Base-by-base conservation (phyloP, 805 yeast species). In the Ogataea zsoltii region DNA sequence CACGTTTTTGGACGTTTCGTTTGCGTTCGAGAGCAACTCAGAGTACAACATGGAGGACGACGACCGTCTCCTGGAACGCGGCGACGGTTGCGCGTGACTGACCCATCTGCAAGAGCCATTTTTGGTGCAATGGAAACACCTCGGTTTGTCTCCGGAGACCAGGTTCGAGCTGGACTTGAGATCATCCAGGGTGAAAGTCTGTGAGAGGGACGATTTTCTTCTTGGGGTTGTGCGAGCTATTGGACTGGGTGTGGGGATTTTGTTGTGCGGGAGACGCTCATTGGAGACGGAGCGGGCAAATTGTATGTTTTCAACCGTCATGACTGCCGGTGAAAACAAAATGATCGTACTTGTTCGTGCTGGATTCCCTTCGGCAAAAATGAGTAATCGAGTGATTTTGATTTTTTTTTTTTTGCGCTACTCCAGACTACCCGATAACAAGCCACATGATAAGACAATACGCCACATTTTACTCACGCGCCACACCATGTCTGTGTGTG, bases 201-300 rank as follows among this genome's bases (percentile, higher is more conserved):
- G 56, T 2, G 60, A 57, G 12, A 57, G 36, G 5, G 62, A 57
- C 1, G 62, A 58, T 28, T 56, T 53, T 44, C 63, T 49, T 38
- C 60, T 4, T 15, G 6, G 10, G 4, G 18, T 9, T 5, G 7
- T 31, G 6, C 12, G 33, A 14, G 5, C 11, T 9, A 31, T 21
- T 9, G 25, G 25, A 9, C 25, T 21, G 25, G 25, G 9, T 21
- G n/a, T n/a, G n/a, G n/a, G n/a, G n/a, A n/a, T n/a, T n/a, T n/a
- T n/a, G n/a, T n/a, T n/a, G n/a, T n/a, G n/a, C n/a, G n/a, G n/a
- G n/a, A n/a, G n/a, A n/a, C n/a, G n/a, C n/a, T n/a, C n/a, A n/a
- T n/a, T n/a, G n/a, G n/a, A n/a, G n/a, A n/a, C n/a, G n/a, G n/a
- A n/a, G n/a, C n/a, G n/a, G n/a, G n/a, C n/a, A n/a, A n/a, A n/a